Evolutionary conservation across 2,329 filamentous ascomycete genomes (phyloP), one percentile per base, ranked within the genome.

Genomic region (Setomelanomma holmii): DNA sequence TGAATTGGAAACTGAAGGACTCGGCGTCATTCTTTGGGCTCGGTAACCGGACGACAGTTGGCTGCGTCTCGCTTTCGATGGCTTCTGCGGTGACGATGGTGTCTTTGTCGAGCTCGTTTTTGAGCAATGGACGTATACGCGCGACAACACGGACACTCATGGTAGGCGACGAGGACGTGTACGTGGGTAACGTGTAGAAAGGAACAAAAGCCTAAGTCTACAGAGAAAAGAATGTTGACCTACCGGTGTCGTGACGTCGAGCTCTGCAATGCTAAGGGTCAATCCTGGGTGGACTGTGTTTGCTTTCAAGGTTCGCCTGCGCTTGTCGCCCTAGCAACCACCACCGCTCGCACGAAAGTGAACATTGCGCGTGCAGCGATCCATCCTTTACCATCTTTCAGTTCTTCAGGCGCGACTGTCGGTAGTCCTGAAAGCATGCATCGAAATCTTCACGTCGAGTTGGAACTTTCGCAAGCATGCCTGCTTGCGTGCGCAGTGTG

Each of bases 1-100:
- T 96, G 82, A 98, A 98, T 45, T 93, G 86, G 74, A 98, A 99
- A 47, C 89, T 92, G 76, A 93, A 98, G 69, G 93, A 89, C 76
- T 98, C 93, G 19, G 84, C 81, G 60, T 91, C 90, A 69, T 97
- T 97, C 79, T 95, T 96, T 0, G 93, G 93, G 71, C 92, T 97
- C 3, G 93, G 93, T 67, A 98, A 96, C 73, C 89, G 89, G 69
- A 98, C 86, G 23, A 96, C 78, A 21, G 84, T 85, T 17, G 86
- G 82, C 60, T 54, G 59, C 14, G 69, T 66, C 7, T 74, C 74
- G 49, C 66, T 67, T 19, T 70, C 67, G 21, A 70, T 55, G 10
- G 87, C 62, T 47, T 76, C 84, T 51, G 81, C 83, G 56, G 82
- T 85, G 61, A 98, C 88, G 64, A 98, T 96, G 55, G 90, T 84